Percentiles rank a stretch among this genome's conserved stretches.
Conservation (phyloP, 345 rosid species). For the Heritiera littoralis region DNA sequence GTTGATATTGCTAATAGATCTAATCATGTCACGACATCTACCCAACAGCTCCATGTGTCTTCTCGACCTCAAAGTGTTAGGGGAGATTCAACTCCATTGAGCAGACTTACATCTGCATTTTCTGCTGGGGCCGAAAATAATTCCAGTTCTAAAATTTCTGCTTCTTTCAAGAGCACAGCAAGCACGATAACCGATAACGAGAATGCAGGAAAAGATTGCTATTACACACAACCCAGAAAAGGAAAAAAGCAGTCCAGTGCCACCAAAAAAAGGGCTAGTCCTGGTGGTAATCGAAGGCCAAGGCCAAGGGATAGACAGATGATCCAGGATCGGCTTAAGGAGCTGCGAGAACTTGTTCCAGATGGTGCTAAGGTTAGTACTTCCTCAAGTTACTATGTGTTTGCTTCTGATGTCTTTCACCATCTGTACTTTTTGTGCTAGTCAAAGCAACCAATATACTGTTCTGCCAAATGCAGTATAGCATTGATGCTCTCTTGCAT, state of each 20-base stretch:
- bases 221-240: conserved; percentile 20
- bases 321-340: conserved; percentile 71
- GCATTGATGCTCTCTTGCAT: conserved; percentile 69
- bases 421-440: background rate
- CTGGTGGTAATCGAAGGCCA: conserved; percentile 50
- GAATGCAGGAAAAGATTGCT: conserved; percentile 13
- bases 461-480: conserved; percentile 48
- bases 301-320: conserved; percentile 73
- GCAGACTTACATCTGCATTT: conserved; percentile 26
- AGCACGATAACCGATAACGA: conserved; percentile 28
- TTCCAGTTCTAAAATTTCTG: conserved; percentile 21
- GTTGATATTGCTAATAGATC: background rate
- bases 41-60: conserved; percentile 9
- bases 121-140: background rate
- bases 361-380: conserved; percentile 52
- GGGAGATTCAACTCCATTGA: conserved; percentile 20
- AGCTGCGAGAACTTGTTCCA: conserved; percentile 67
- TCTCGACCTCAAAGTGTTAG: conserved; percentile 25
- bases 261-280: conserved; percentile 46
- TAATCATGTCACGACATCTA: background rate
- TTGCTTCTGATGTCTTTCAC: background rate
- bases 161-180: conserved; percentile 30
- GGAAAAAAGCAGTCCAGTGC: conserved; percentile 25
- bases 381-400: background rate
- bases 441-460: background rate